phyloP scores from a whole-genome alignment of 257 asterid genomes.

The Primulina eburnea region DNA sequence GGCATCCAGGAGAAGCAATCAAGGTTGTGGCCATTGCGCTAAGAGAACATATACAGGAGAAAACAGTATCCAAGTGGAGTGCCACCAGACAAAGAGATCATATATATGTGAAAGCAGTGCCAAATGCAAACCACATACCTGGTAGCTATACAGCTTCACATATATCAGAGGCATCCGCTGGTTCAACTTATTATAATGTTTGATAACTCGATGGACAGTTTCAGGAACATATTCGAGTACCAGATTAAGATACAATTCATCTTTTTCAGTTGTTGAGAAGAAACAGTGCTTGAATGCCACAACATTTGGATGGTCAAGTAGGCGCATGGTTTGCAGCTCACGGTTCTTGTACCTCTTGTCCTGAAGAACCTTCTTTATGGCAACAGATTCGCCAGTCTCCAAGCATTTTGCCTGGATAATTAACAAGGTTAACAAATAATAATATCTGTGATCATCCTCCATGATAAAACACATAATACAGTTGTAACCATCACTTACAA shows the following conservation, averaged over 20 bases:
- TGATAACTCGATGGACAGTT: slow-evolving; percentile 89
- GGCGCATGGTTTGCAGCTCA: slow-evolving; percentile 94
- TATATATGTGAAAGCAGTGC: slow-evolving; percentile 5
- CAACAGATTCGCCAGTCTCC: slow-evolving; percentile 91
- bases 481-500: slow-evolving; percentile 20
- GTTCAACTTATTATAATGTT: slow-evolving; percentile 81
- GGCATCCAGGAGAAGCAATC: background rate
- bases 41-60: slow-evolving; percentile 6
- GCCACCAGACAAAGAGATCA: slow-evolving; percentile 18
- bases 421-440: slow-evolving; percentile 26
- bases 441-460: slow-evolving; percentile 16
- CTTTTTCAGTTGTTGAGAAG: slow-evolving; percentile 95
- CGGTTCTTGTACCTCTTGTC: slow-evolving; percentile 93
- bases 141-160: slow-evolving; percentile 86
- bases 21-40: slow-evolving; percentile 4
- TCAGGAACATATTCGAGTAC: slow-evolving; percentile 97
- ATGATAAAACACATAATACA: slow-evolving; percentile 15
- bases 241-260: slow-evolving; percentile 84
- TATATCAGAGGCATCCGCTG: slow-evolving; percentile 87
- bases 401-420: slow-evolving; percentile 83
- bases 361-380: slow-evolving; percentile 94
- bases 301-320: slow-evolving; percentile 93
- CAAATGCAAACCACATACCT: slow-evolving; percentile 43
- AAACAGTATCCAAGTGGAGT: background rate
- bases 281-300: slow-evolving; percentile 92